Percentiles rank a stretch among this genome's conserved stretches.
Conservation (phyloP, 169 alveolate genomes). For the Plasmodium coatneyi region DNA sequence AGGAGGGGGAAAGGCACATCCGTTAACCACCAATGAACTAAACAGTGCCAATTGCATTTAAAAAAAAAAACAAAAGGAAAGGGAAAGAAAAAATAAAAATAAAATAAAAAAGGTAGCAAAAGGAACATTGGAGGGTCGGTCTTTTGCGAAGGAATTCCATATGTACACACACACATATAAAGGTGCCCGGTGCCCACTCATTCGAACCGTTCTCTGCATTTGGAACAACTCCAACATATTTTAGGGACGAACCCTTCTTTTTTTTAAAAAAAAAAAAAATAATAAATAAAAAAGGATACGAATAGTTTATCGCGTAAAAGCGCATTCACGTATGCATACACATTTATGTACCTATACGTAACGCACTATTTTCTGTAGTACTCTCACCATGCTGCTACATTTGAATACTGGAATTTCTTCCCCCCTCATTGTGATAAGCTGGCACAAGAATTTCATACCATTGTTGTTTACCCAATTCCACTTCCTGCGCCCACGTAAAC, state of each 20-base stretch:
- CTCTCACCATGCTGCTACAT: conserved; percentile 32
- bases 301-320: neutral
- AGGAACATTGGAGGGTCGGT: neutral
- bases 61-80: too few species aligned
- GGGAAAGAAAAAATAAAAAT: neutral
- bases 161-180: neutral
- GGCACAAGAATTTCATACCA: conserved; percentile 6
- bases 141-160: neutral
- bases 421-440: neutral
- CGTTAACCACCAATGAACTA: too few species aligned
- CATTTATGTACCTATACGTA: neutral
- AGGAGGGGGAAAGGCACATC: too few species aligned
- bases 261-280: too few species aligned
- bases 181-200: neutral
- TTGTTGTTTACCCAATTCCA: conserved; percentile 22
- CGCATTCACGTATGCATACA: neutral
- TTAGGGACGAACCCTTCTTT: neutral
- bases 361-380: neutral
- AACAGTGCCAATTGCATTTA: too few species aligned
- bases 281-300: too few species aligned
- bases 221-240: neutral
- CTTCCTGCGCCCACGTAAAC: conserved; percentile 60
- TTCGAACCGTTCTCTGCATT: neutral
- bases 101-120: neutral
- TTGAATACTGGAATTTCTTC: neutral